phyloP scores from a whole-genome alignment of 2,329 filamentous ascomycete genomes.

The Neofusicoccum kwambonambiense region DNA sequence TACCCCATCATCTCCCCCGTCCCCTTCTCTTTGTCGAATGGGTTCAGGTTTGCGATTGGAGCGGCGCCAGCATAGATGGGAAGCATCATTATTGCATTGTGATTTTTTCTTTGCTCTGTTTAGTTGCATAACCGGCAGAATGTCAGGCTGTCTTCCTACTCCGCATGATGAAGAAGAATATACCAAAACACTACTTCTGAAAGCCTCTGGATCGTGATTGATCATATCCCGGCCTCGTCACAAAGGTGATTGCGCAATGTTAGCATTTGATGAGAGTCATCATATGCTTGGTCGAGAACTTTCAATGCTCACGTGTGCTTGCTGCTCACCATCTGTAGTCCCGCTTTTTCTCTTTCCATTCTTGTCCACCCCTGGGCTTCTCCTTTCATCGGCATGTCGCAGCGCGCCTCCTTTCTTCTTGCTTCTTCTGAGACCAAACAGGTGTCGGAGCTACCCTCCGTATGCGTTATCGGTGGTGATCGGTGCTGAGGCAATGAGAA shows the following conservation, averaged over 20 bases:
- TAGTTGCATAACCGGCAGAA: neutral
- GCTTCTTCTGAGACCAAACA: too few relatives aligned
- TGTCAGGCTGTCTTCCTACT: neutral
- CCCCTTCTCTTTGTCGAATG: neutral
- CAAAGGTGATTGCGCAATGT: neutral
- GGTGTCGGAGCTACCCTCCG: too few relatives aligned
- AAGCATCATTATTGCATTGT: slow-evolving; percentile 1
- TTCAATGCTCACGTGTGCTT: neutral
- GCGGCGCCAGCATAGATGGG: slow-evolving; percentile 9
- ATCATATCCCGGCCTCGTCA: neutral
- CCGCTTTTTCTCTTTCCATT: neutral
- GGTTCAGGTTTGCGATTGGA: slow-evolving; percentile 3
- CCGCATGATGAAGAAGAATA: neutral
- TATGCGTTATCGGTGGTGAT: too few relatives aligned
- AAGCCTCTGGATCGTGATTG: neutral
- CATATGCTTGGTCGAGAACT: too few relatives aligned
- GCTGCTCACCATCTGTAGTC: neutral
- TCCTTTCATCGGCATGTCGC: too few relatives aligned
- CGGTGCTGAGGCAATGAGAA: too few relatives aligned
- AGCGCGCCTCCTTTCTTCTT: neutral
- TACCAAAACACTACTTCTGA: neutral
- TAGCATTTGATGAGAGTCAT: too few relatives aligned
- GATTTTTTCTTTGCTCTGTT: neutral
- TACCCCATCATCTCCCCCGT: neutral
- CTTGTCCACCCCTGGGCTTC: too few relatives aligned